Evolutionary conservation across 768 basidiomycete genomes (phyloP), one percentile per base, ranked within the genome.

Genomic region (Hygrophorus pudorinus): DNA sequence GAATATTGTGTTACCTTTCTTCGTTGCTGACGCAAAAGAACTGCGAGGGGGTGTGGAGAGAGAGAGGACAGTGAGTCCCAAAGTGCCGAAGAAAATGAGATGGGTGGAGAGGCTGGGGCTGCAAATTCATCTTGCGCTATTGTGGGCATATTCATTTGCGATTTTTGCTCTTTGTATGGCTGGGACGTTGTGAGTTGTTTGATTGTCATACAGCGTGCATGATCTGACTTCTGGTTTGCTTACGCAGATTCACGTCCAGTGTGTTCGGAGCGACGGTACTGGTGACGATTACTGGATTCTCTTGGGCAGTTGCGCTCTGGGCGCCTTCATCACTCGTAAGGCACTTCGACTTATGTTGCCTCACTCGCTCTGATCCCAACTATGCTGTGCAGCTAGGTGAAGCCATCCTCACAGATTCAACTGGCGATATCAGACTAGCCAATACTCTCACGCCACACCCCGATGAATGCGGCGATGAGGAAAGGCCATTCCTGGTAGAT

Each of bases 271-370:
- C 89, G 13, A 90, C 85, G 0, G 45, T 80, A 10, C 71, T 97
- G 48, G 76, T 96, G 41, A 75, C 81, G 6, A 51, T 85, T 9
- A 81, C 82, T 5, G 94, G 94, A 0, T 83, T 96, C 53, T 83
- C 86, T 14, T 96, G 86, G 88, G 90, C 91, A 4, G 72, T 97
- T 41, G 76, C 82, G 1, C 83, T 84, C 61, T 97, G 93, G 94
- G 90, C 81, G 2, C 93, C 93, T 2, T 94, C 88, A 62, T 79
- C 90, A 0, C 61, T 98, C 56, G 89, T 93, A 51, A 36, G 44
- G 12, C 24, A 24, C 24, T 24, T 24, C 28, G 5, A 13, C 38
- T 8, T 37, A 27, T 14, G 11, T 13, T n/a, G 16, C 10, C 30
- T 16, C 11, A 4, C 28, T 16, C 11, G 1, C 28, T 35, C 9